A percentile compares a stretch with the other conserved stretches of the same genome.
phyloP scores from a whole-genome alignment of 1,284 basidiomycete species.

The Cryptococcus sp. region DNA sequence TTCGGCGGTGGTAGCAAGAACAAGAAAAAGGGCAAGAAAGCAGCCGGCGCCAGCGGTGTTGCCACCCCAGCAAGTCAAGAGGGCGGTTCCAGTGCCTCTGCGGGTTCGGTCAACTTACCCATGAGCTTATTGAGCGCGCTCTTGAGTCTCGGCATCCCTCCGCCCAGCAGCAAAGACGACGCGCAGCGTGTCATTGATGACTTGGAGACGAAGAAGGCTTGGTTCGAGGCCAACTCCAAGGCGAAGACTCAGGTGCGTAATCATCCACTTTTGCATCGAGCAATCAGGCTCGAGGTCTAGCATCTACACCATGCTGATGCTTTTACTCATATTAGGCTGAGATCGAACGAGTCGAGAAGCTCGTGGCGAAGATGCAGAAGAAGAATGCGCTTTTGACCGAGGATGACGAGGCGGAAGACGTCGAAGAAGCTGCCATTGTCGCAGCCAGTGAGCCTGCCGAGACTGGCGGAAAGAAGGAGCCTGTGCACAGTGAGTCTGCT shows the following conservation, averaged over 20 bases:
- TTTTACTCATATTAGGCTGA: constrained; percentile 66
- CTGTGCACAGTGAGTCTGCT: constrained; percentile 39
- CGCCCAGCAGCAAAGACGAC: constrained; percentile 76
- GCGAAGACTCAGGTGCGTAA: constrained; percentile 53
- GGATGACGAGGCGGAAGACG: constrained; percentile 24
- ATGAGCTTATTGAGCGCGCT: constrained; percentile 84
- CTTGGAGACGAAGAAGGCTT: constrained; percentile 89
- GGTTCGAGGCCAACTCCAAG: constrained; percentile 74
- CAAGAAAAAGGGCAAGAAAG: constrained; percentile 60
- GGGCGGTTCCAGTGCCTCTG: constrained; percentile 24
- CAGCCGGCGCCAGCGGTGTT: constrained; percentile 53
- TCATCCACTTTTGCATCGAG: too few relatives aligned
- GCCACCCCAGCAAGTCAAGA: constrained; percentile 43
- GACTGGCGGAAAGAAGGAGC: constrained; percentile 38
- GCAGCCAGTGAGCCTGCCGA: constrained; percentile 12
- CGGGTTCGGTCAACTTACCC: constrained; percentile 71
- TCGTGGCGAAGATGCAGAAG: constrained; percentile 58
- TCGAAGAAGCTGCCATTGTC: constrained; percentile 10
- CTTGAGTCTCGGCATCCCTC: constrained; percentile 83
- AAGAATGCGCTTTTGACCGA: constrained; percentile 44
- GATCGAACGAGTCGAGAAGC: constrained; percentile 67
- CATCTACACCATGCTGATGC: constrained; percentile 64
- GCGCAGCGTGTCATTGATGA: constrained; percentile 83
- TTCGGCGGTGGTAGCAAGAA: constrained; percentile 70
- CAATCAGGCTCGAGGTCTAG: neutral